Conservation (phyloP, 345 rosid genomes). For the Reutealis trisperma region DNA sequence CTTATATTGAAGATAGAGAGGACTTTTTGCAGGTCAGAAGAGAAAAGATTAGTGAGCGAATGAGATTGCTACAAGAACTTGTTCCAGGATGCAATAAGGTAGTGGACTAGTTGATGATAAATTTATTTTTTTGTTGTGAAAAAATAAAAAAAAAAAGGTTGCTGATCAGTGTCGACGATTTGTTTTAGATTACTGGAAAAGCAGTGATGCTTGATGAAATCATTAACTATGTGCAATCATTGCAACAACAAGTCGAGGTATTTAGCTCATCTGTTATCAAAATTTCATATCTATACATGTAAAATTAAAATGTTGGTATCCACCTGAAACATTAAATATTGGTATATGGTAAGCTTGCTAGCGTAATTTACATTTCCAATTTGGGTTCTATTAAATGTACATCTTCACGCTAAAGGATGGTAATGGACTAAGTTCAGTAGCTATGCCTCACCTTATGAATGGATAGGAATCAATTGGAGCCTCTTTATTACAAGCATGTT, state of each 20-base stretch:
- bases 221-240: slow-evolving; percentile 93
- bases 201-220: slow-evolving; percentile 99
- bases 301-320: not conserved
- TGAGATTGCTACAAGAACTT: slow-evolving; percentile 96
- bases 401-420: not conserved
- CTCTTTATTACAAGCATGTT: not conserved
- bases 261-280: not conserved
- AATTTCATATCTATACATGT: not conserved
- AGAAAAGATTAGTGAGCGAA: slow-evolving; percentile 94
- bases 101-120: not conserved
- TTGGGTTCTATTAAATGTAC: not conserved
- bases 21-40: slow-evolving; percentile 72
- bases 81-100: slow-evolving; percentile 99
- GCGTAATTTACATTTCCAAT: not conserved
- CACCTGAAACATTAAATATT: too few relatives aligned
- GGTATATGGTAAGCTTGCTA: too few relatives aligned
- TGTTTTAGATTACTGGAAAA: slow-evolving; percentile 85
- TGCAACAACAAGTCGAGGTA: slow-evolving; percentile 99
- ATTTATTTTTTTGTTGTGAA: not conserved
- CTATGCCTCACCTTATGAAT: too few relatives aligned
- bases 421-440: too few relatives aligned
- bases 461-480: not conserved
- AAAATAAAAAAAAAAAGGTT: not conserved
- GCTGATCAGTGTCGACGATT: slow-evolving; percentile 24
- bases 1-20: slow-evolving; percentile 17